phyloP scores from a whole-genome alignment of 192 early-diverging fungal species.

The Irineochytrium annulatum region DNA sequence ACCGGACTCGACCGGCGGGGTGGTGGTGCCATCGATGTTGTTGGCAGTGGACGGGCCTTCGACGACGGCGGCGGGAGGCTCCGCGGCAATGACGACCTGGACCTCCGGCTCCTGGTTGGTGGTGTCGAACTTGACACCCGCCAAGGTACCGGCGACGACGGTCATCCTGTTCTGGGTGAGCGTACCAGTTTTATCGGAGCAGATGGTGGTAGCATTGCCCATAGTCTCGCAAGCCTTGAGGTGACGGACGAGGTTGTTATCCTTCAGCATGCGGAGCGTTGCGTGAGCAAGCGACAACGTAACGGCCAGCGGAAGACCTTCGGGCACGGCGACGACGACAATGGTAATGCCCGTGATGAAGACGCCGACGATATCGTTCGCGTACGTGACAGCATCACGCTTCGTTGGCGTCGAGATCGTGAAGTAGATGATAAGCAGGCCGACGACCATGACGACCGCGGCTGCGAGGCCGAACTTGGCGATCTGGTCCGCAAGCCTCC shows the following conservation, averaged over 20 bases:
- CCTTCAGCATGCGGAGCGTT: constrained; percentile 91
- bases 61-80: neutral
- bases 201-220: constrained; percentile 96
- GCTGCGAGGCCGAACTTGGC: constrained; percentile 88
- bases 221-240: constrained; percentile 97
- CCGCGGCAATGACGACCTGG: neutral
- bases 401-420: constrained; percentile 1
- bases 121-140: constrained; percentile 58
- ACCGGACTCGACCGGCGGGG: neutral
- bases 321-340: constrained; percentile 96
- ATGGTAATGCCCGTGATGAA: constrained; percentile 90
- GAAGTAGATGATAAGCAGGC: constrained; percentile 78
- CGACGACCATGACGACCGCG: constrained; percentile 81
- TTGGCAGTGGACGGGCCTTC: neutral
- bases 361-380: constrained; percentile 50
- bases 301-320: constrained; percentile 96
- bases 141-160: constrained; percentile 83
- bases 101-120: constrained; percentile 19
- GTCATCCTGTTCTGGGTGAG: constrained; percentile 98
- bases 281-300: constrained; percentile 93
- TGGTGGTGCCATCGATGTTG: neutral
- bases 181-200: constrained; percentile 99
- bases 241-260: constrained; percentile 95
- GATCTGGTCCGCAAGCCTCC: constrained; percentile 83
- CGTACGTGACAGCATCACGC: constrained; percentile 21